Evolutionary conservation across 352 stramenopile genomes (phyloP).

Genomic region (Phytophthora europaea): DNA sequence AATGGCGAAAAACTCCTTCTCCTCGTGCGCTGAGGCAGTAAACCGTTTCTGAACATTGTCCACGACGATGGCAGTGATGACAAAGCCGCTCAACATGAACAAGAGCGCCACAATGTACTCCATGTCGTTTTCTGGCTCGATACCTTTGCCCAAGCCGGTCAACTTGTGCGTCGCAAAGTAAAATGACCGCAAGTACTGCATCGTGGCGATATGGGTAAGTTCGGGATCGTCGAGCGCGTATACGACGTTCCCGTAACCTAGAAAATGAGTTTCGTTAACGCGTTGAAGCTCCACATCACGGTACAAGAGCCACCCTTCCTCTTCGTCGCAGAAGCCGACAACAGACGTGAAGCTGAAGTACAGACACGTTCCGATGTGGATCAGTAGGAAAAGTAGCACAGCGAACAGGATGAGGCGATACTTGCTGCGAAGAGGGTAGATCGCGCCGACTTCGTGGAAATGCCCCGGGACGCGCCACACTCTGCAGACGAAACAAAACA

Average conservation of each 20-base stretch:
- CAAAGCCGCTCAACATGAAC: conserved; percentile 60
- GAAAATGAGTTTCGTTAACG: conserved; percentile 24
- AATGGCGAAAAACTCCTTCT: conserved; percentile 66
- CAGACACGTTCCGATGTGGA: conserved; percentile 45
- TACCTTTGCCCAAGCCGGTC: conserved; percentile 45
- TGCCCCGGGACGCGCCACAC: conserved; percentile 44
- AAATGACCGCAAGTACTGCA: conserved; percentile 57
- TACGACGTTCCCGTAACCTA: conserved; percentile 4
- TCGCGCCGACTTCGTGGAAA: conserved; percentile 40
- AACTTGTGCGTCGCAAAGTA: conserved; percentile 55
- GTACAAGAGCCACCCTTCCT: conserved; percentile 39
- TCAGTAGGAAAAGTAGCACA: conserved; percentile 36
- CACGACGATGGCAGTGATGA: conserved; percentile 63
- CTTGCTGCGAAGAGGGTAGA: conserved; percentile 23
- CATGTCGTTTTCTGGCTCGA: conserved; percentile 49
- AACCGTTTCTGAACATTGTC: conserved; percentile 69
- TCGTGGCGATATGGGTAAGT: conserved; percentile 19
- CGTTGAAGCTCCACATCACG: conserved; percentile 36
- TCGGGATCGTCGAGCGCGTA: conserved; percentile 15
- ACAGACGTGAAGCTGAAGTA: conserved; percentile 46
- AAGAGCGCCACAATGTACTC: conserved; percentile 47
- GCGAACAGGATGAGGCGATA: conserved; percentile 28
- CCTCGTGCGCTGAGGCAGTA: conserved; percentile 57
- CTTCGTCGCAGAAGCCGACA: conserved; percentile 35
- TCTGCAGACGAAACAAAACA: conserved; percentile 12